Evolutionary conservation across 371 early-diverging fungal genomes (phyloP).

Genomic region (Mortierella sp.): DNA sequence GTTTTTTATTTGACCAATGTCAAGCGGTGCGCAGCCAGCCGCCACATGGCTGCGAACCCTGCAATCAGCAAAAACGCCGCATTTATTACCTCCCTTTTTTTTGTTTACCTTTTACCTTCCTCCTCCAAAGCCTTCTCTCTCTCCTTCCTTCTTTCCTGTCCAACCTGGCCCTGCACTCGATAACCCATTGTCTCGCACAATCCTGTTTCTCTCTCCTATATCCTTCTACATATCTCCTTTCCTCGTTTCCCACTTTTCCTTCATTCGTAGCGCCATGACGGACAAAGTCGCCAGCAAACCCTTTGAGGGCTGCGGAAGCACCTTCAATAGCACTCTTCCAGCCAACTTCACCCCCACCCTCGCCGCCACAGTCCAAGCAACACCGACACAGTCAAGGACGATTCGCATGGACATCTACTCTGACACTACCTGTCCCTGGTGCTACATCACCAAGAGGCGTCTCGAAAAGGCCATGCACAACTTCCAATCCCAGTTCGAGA

Average conservation of each 20-base stretch:
- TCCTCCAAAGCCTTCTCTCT: neutral
- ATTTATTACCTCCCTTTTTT: neutral
- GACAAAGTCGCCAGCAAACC: neutral
- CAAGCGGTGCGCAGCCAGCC: too few species aligned
- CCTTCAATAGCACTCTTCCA: neutral
- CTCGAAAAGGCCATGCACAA: constrained; percentile 56
- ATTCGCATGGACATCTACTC: constrained; percentile 60
- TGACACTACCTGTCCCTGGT: constrained; percentile 76
- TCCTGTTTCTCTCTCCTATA: neutral
- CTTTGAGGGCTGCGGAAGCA: neutral
- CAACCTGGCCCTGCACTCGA: neutral
- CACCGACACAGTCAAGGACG: neutral
- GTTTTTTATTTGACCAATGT: too few species aligned
- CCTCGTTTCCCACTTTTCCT: neutral
- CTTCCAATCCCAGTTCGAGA: constrained; percentile 19
- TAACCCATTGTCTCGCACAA: too few species aligned
- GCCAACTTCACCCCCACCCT: neutral
- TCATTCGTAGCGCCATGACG: too few species aligned
- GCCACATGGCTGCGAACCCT: too few species aligned
- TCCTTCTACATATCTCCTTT: neutral
- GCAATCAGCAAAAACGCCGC: too few species aligned
- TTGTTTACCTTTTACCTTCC: neutral
- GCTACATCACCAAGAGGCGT: constrained; percentile 74
- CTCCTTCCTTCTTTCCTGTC: neutral
- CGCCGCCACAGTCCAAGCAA: neutral